phyloP scores from a whole-genome alignment of 306 rosid genomes.

The Glycyrrhiza uralensis region DNA sequence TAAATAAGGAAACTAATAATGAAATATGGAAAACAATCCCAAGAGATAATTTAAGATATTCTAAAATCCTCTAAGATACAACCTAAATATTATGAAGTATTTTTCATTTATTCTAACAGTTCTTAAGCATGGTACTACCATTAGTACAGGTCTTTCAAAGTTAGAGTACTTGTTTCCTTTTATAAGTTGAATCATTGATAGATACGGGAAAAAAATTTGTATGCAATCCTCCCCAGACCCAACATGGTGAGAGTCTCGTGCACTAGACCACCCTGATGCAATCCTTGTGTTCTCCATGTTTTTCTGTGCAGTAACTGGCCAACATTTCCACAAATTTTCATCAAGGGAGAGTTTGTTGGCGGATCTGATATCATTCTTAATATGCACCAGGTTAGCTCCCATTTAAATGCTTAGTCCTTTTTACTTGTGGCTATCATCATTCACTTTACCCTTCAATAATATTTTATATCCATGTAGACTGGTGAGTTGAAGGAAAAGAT shows the following conservation, averaged over 20 bases:
- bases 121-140: background rate
- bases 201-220: background rate
- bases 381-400: slow-evolving; percentile 64
- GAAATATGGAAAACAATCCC: too few species aligned
- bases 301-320: slow-evolving; percentile 62
- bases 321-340: slow-evolving; percentile 82
- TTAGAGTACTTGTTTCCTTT: background rate
- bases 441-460: background rate
- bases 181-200: background rate
- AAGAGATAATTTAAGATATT: too few species aligned
- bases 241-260: too few species aligned
- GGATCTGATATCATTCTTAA: slow-evolving; percentile 81
- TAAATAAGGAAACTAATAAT: too few species aligned
- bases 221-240: too few species aligned
- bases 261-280: too few species aligned
- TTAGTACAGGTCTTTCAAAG: background rate
- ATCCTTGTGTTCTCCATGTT: background rate
- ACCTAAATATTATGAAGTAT: too few species aligned
- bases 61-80: too few species aligned
- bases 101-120: background rate
- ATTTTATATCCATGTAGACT: slow-evolving; percentile 31
- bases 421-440: background rate
- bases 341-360: slow-evolving; percentile 84
- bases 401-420: background rate
- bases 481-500: slow-evolving; percentile 47